These are phyloP conservation scores for Magnolia kwangsiensis DNA, from an alignment of 164 flowering plant species.

Conservation along the genomic window DNA sequence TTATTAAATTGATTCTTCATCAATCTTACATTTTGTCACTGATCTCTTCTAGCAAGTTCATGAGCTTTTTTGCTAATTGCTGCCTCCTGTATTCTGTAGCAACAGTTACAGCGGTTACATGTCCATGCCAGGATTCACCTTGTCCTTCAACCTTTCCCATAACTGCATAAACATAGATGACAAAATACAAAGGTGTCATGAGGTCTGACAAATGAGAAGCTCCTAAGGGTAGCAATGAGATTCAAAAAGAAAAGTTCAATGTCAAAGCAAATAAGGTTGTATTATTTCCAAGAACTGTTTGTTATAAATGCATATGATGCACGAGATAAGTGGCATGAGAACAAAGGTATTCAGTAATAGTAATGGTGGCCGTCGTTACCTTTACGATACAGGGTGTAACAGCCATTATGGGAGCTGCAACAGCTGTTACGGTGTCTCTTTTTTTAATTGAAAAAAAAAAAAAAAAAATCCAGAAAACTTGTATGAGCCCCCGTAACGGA, in stretches of 20 bases:
- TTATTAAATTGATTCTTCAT: background rate
- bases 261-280: background rate
- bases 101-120: slow-evolving; percentile 97
- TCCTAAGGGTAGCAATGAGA: background rate
- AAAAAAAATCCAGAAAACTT: no score
- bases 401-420: no score
- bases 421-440: no score
- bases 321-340: background rate
- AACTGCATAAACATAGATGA: slow-evolving; percentile 38
- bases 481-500: no score
- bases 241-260: background rate
- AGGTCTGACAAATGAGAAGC: background rate
- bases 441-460: no score
- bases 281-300: no score
- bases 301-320: background rate
- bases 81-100: slow-evolving; percentile 90
- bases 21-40: slow-evolving; percentile 83
- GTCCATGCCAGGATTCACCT: slow-evolving; percentile 99
- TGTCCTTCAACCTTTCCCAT: slow-evolving; percentile 99
- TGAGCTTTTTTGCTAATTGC: slow-evolving; percentile 81
- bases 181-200: background rate
- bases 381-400: no score
- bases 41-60: slow-evolving; percentile 83
- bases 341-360: no score
- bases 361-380: no score